A percentile compares a stretch with the other conserved stretches of the same genome.
phyloP scores from a whole-genome alignment of 495 filamentous ascomycete genomes.

The Trypethelium eluteriae region DNA sequence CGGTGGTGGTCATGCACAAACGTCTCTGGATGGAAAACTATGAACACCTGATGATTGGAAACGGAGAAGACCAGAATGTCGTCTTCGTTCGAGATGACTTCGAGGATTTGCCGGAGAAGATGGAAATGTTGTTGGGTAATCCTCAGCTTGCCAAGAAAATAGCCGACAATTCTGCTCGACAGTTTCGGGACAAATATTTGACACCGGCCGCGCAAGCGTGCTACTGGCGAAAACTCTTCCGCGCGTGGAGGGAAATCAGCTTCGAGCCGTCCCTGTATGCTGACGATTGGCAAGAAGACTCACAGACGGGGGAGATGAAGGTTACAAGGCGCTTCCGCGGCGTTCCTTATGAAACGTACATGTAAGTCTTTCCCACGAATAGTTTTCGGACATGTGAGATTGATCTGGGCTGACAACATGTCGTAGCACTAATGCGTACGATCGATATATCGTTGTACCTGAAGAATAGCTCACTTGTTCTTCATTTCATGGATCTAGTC shows the following conservation, averaged over 20 bases:
- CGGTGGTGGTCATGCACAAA: conserved; percentile 25
- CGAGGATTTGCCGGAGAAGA: conserved; percentile 23
- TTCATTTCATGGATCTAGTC: neutral
- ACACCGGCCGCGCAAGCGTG: conserved; percentile 32
- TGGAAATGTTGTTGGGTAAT: conserved; percentile 19
- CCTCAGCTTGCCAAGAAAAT: conserved; percentile 18
- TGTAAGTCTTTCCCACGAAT: neutral
- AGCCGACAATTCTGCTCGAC: conserved; percentile 22
- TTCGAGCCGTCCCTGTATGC: neutral
- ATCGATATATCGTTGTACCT: conserved; percentile 1
- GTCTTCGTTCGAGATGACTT: conserved; percentile 28
- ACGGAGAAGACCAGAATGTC: conserved; percentile 27
- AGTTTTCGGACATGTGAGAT: neutral
- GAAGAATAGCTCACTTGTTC: neutral
- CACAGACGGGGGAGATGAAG: conserved; percentile 2
- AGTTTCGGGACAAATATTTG: conserved; percentile 30
- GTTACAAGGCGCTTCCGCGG: neutral
- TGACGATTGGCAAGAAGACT: conserved; percentile 4
- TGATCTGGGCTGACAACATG: neutral
- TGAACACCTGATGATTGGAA: conserved; percentile 26
- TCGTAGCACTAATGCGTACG: conserved; percentile 1
- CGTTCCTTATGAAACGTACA: conserved; percentile 9
- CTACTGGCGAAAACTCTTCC: conserved; percentile 30
- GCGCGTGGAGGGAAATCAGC: conserved; percentile 24
- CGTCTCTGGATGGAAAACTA: conserved; percentile 23